Evolutionary conservation across 352 stramenopile genomes (phyloP).

Genomic region (Phytophthora boehmeriae): DNA sequence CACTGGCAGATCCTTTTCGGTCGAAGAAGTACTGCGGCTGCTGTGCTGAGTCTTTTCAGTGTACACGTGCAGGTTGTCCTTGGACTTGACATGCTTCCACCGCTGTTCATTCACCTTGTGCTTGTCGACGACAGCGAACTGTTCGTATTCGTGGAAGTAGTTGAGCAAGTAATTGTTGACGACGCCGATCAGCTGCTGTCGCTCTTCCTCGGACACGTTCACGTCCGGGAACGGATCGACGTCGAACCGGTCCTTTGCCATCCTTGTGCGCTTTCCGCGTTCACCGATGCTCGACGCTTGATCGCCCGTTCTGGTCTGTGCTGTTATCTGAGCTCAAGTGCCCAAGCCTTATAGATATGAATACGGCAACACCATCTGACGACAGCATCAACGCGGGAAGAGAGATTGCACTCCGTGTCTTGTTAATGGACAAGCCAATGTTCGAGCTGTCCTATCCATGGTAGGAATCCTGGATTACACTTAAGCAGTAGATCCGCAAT

Average conservation of each 20-base stretch:
- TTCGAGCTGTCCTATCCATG: too few relatives aligned
- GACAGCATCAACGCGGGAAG: too few relatives aligned
- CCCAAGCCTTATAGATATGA: too few relatives aligned
- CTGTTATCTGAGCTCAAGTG: too few relatives aligned
- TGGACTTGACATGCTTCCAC: conserved; percentile 32
- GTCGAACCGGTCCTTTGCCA: conserved; percentile 24
- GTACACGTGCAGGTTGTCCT: conserved; percentile 30
- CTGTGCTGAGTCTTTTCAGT: conserved; percentile 4
- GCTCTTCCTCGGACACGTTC: conserved; percentile 16
- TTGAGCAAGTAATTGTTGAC: conserved; percentile 22
- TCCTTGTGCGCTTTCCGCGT: too few relatives aligned
- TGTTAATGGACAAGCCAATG: too few relatives aligned
- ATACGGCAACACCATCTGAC: too few relatives aligned
- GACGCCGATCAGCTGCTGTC: conserved; percentile 19
- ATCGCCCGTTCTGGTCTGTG: too few relatives aligned
- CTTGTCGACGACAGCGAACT: conserved; percentile 27
- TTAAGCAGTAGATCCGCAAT: too few relatives aligned
- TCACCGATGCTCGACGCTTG: too few relatives aligned
- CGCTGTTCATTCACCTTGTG: conserved; percentile 20
- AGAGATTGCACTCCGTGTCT: too few relatives aligned
- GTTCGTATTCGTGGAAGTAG: conserved; percentile 42
- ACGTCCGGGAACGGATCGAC: conserved; percentile 23
- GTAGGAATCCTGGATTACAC: too few relatives aligned
- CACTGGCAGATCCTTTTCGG: conserved; percentile 9
- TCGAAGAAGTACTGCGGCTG: background rate